Percentiles rank a stretch among this genome's conserved stretches.
Evolutionary conservation across 805 yeast genomes (phyloP).

Genomic region (Ogataea trehaloabstinens): DNA sequence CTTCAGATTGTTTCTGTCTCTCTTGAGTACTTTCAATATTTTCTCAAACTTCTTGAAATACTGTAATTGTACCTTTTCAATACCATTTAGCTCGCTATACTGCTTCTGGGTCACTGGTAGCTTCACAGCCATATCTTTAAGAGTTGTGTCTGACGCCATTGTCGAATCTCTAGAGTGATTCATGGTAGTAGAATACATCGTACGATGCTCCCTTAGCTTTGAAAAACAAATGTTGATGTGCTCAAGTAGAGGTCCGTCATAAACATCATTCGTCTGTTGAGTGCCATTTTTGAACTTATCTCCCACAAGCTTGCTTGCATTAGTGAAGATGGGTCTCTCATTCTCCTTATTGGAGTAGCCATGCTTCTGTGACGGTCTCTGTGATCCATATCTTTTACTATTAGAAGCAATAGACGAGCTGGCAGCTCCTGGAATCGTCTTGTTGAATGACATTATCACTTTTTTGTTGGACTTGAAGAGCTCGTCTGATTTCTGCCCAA

Average conservation of each 20-base stretch:
- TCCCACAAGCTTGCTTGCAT: constrained; percentile 17
- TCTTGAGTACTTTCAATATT: constrained; percentile 22
- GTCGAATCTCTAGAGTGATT: constrained; percentile 34
- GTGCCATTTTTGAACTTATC: not conserved
- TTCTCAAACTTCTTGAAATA: constrained; percentile 26
- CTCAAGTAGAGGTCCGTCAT: constrained; percentile 23
- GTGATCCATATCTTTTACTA: not conserved
- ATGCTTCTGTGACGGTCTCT: not conserved
- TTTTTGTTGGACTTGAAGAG: constrained; percentile 40
- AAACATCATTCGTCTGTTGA: not conserved
- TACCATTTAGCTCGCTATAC: constrained; percentile 39
- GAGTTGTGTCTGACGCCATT: constrained; percentile 37
- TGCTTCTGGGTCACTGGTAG: constrained; percentile 52
- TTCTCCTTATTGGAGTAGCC: constrained; percentile 20
- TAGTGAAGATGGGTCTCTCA: constrained; percentile 15
- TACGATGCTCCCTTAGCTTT: constrained; percentile 40
- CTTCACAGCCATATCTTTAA: constrained; percentile 53
- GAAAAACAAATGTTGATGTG: constrained; percentile 31
- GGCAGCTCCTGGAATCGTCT: constrained; percentile 3
- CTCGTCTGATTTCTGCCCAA: constrained; percentile 54
- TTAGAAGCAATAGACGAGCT: not conserved
- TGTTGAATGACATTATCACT: constrained; percentile 53
- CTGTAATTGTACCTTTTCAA: constrained; percentile 30
- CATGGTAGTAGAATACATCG: constrained; percentile 40
- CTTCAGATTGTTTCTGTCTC: constrained; percentile 13